Base-by-base conservation (phyloP, 1,284 basidiomycete genomes). In the Irpex lacteus region DNA sequence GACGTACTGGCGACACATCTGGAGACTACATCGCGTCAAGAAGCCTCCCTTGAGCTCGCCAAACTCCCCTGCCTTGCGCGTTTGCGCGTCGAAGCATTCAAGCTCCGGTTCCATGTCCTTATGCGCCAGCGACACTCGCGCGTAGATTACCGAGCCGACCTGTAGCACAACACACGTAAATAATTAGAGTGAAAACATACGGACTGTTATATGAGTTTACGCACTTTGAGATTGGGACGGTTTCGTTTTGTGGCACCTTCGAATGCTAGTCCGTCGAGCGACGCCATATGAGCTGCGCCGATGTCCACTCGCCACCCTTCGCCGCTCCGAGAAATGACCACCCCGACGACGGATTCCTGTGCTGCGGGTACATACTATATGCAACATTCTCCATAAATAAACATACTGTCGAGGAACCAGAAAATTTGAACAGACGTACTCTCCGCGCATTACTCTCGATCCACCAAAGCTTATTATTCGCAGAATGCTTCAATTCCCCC, bases 91-190 rank as follows among this genome's bases (percentile, higher is more conserved):
- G 70, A 94, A 93, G 73, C 93, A 95, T 72, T 94, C 92, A 4
- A 95, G 78, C 70, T 95, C 93, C 1, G 93, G 93, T 60, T 95
- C 93, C 88, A 94, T 94, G 72, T 95, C 92, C 71, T 91, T 92
- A 71, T 94, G 91, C 13, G 94, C 93, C 26, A 95, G 77, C 8
- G 91, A 93, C 37, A 95, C 88, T 53, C 93, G 86, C 1, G 91
- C 92, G 74, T 94, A 95, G 1, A 95, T 82, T 49, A 95, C 76
- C 6, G 87, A 84, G 40, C 94, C 93, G 57, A 95, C 85, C 93
- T 95, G 2, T 58, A 11, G 11, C 53, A 49, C 53, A 49, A 47
- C 50, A 4, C 26, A 19, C 36, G n/a, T 6, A 47, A 21, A 0
- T 9, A 59, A 53, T 18, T 53, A 26, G 55, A 32, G 58, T 47